Base-by-base conservation (phyloP, 2,329 filamentous ascomycete genomes). In the Dendrostoma leiphaemia region DNA sequence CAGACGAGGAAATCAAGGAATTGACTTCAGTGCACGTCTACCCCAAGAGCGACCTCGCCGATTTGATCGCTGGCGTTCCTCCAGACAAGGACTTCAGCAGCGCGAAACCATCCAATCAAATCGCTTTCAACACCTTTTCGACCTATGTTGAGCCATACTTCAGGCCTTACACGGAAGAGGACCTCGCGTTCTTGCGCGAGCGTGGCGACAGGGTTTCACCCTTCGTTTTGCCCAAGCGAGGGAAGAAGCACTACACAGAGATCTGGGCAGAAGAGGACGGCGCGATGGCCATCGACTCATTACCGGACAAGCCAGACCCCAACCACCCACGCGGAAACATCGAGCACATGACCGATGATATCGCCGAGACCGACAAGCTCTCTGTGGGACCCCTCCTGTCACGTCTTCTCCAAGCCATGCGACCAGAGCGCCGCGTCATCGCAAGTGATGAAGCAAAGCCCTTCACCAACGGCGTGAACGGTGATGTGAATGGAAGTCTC, bases 61-160 rank as follows among this genome's bases (percentile, higher is more conserved):
- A 97, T 65, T 78, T 94, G 61, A 95, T 96, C 60, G 89, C 93
- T 10, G 94, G 94, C 45, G 86, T 89, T 35, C 89, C 92, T 1
- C 93, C 94, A 1, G 92, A 97, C 70, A 91, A 90, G 68, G 94
- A 99, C 73, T 97, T 97, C 65, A 97, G 90, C 67, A 96, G 85
- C 67, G 88, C 91, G 31, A 99, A 97, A 68, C 91, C 93, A 5
- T 86, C 87, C 19, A 96, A 93, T 64, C 94, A 99, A 74, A 94
- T 97, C 69, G 92, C 89, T 68, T 94, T 94, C 61, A 88, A 85
- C 53, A 96, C 93, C 2, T 99, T 99, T 70, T 87, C 89, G n/a
- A 86, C 89, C 6, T 96, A 94, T 67, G 82, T 95, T 51, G 94
- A 99, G 60, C 90, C 92, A 0, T 97, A 90, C 73, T 94, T 97